These are phyloP conservation scores for Pestalotiopsis sp. DNA, from an alignment of 2,329 filamentous ascomycete genomes.

Conservation along the genomic window DNA sequence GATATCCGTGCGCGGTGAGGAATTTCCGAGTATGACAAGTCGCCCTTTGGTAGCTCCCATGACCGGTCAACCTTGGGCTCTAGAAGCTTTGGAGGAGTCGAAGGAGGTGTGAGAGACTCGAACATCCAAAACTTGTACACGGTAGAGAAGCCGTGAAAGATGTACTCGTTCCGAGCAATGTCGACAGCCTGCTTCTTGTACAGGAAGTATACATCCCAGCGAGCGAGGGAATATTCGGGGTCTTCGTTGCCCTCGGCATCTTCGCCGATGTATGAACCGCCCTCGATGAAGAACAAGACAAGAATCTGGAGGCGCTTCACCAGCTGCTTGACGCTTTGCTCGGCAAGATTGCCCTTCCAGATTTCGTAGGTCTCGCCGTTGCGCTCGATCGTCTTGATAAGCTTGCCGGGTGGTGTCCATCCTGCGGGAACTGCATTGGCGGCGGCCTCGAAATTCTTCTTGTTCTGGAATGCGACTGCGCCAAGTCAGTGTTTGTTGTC, in stretches of 20 bases:
- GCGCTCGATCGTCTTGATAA: constrained; percentile 64
- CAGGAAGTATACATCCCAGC: constrained; percentile 92
- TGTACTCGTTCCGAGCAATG: constrained; percentile 61
- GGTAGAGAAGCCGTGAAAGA: constrained; percentile 86
- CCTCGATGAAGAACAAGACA: constrained; percentile 87
- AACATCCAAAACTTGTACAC: constrained; percentile 83
- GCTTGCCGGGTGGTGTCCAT: constrained; percentile 74
- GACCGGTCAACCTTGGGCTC: constrained; percentile 25
- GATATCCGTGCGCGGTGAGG: constrained; percentile 83
- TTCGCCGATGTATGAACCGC: constrained; percentile 71
- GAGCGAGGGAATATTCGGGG: constrained; percentile 69
- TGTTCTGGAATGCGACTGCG: constrained; percentile 66
- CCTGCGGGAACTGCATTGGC: constrained; percentile 45
- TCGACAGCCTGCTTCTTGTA: constrained; percentile 62
- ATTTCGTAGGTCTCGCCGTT: constrained; percentile 72
- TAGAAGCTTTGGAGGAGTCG: constrained; percentile 31
- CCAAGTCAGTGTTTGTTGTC: constrained; percentile 16
- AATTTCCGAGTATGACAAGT: constrained; percentile 56
- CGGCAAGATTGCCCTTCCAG: constrained; percentile 75
- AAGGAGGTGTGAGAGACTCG: constrained; percentile 45
- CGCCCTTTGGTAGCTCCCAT: constrained; percentile 45
- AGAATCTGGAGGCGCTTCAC: constrained; percentile 82
- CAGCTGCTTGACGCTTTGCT: constrained; percentile 68
- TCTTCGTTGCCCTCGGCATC: constrained; percentile 54
- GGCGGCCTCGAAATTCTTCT: constrained; percentile 60